Base-by-base conservation (phyloP, 768 basidiomycete genomes). In the Russula vinacea region DNA sequence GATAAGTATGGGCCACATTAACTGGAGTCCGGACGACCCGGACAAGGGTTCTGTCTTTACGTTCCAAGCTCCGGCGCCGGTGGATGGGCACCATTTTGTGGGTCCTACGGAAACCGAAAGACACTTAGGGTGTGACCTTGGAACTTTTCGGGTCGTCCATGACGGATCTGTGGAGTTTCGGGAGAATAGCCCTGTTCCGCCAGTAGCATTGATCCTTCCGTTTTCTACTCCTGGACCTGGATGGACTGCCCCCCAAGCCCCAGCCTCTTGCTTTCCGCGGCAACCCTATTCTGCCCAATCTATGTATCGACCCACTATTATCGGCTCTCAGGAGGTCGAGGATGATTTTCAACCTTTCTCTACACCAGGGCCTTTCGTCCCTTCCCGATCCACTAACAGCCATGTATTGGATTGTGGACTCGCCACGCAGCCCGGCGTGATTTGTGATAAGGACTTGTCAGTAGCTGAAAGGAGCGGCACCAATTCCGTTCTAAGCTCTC, bases 321-420 rank as follows among this genome's bases (percentile, higher is more conserved):
- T 17, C 11, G 19, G 33, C 47, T 44, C 40, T 39, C 39, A 44
- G 44, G 37, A 19, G 19, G 37, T n/a, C 17, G 29, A 13, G 50
- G 42, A 47, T 40, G 33, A 26, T 11, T 35, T 58, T 11, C 37
- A 24, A n/a, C 65, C 68, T 17, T 84, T 78, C 68, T 73, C 76
- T n/a, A 81, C 80, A 54, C 84, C 85, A 42, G 82, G 83, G 29
- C 82, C 83, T 42, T 51, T 63, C 29, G 50, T 42, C 3, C 50
- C 49, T 37, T 11, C 50, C 37, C 50, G 39, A 29, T 2, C 22
- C n/a, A 32, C 22, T 24, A 19, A 57, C 24, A 4, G 40, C 35
- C 39, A 33, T 26, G 33, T 37, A 33, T 51, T 22, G n/a, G 19
- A 42, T 53, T 16, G 11, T 7, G 32, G 11, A n/a, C 24, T 26